A percentile compares a stretch with the other conserved stretches of the same genome.
Evolutionary conservation across 2,329 filamentous ascomycete genomes (phyloP).

Genomic region (Chaetomium globosum): DNA sequence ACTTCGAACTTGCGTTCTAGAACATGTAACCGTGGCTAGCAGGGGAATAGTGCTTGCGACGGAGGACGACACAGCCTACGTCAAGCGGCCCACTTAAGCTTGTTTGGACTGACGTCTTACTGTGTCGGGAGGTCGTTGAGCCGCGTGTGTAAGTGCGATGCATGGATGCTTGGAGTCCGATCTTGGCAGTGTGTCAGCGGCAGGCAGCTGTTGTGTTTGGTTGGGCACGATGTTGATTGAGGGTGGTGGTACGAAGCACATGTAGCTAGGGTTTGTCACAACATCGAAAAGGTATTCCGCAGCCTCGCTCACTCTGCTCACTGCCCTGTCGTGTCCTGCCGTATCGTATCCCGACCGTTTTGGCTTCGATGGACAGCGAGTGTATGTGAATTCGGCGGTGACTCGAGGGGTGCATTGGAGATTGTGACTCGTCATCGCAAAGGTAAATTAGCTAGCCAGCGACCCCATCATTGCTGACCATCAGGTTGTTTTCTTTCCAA

Average conservation of each 20-base stretch:
- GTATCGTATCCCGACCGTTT: background rate
- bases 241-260: background rate
- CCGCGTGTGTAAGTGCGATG: background rate
- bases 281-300: background rate
- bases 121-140: too few species aligned
- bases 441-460: too few species aligned
- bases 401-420: background rate
- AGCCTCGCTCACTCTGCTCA: background rate
- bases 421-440: constrained; percentile 7
- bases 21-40: background rate
- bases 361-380: background rate
- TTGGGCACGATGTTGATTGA: background rate
- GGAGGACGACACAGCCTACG: background rate
- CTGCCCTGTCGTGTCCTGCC: background rate
- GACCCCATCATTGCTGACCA: background rate
- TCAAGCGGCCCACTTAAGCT: background rate
- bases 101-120: background rate
- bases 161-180: background rate
- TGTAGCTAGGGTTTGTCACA: background rate
- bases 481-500: background rate
- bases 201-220: background rate
- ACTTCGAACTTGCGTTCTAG: background rate
- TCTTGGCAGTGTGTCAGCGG: background rate
- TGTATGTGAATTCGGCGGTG: background rate
- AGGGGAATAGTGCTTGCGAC: background rate